Percentiles rank a stretch among this genome's conserved stretches.
Conservation (phyloP, 1,284 basidiomycete species). For the Gomphus sp. region DNA sequence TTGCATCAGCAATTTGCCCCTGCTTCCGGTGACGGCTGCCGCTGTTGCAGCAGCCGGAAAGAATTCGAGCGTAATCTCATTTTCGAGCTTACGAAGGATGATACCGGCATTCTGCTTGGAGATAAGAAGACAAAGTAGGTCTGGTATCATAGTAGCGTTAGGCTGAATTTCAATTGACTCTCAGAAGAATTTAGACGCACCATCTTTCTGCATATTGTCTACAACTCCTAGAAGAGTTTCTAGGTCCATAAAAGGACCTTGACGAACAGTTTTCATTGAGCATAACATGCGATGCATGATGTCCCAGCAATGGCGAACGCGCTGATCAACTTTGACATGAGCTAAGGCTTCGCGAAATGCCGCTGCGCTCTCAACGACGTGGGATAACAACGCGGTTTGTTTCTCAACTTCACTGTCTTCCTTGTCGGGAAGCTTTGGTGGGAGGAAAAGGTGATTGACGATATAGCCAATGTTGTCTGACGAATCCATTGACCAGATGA, state of each 20-base stretch:
- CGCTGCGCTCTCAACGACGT: constrained; percentile 12
- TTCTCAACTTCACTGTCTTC: constrained; percentile 19
- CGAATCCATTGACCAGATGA: neutral
- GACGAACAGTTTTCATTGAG: neutral
- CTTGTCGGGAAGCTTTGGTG: constrained; percentile 30
- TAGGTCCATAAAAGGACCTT: neutral
- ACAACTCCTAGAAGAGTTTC: neutral
- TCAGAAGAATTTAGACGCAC: neutral
- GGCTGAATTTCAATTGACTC: neutral
- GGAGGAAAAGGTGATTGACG: constrained; percentile 32
- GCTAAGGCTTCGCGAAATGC: constrained; percentile 6
- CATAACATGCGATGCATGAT: neutral
- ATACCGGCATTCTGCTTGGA: constrained; percentile 35
- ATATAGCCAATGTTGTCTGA: constrained; percentile 17
- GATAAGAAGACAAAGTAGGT: constrained; percentile 25
- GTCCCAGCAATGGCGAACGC: neutral
- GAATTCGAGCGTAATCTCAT: constrained; percentile 25
- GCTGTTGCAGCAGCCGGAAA: constrained; percentile 32
- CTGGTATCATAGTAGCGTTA: neutral
- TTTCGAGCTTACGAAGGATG: constrained; percentile 23
- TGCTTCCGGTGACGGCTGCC: constrained; percentile 23
- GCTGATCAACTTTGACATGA: neutral
- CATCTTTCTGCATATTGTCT: neutral
- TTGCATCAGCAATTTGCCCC: constrained; percentile 28
- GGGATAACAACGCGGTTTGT: constrained; percentile 18